Base-by-base conservation (phyloP, 169 alveolate species). In the Plasmodium coatneyi region DNA sequence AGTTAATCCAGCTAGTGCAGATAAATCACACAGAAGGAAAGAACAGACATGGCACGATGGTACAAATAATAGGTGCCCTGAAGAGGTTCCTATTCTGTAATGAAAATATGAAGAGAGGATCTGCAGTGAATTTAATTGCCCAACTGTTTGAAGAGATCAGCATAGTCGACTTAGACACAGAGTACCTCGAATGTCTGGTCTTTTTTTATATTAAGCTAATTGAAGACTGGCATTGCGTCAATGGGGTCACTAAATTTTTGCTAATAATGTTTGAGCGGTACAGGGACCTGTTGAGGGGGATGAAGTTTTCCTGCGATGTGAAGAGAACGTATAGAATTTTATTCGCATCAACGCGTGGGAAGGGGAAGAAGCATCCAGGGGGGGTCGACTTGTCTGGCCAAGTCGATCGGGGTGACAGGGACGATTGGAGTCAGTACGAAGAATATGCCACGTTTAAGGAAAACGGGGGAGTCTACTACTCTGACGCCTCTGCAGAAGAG, bases 211-310 rank as follows among this genome's bases (percentile, higher is more conserved):
- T 84, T 76, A 84, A 36, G 30, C 36, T 74, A 76, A 84, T 84
- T 32, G 93, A 84, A 84, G 93, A 84, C 66, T 84, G 93, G 93
- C 93, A 84, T 43, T 84, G 93, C 28, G 19, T 84, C 46, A 84
- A 36, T 84, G 93, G 93, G 1, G 93, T 84, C 6, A 43, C 66
- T 0, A 84, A 46, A 3, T 84, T 84, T 84, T 25, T 84, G 9
- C 36, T 84, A 34, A 19, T 74, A 28, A 74, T 84, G 54, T 84
- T 84, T 39, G 93, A 84, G 30, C 32, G 71, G 22, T 84, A 84
- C 41, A 39, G 34, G 43, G 71, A 84, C 54, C 12, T 74, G 7
- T 32, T 84, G 16, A 78, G 28, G 66, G 72, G 41, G 5, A 84
- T 76, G 39, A 22, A 54, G 28, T 84, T 54, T 49, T 34, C 39